Conservation (phyloP, 176 grass and related monocot genomes). For the Carex kokanica region DNA sequence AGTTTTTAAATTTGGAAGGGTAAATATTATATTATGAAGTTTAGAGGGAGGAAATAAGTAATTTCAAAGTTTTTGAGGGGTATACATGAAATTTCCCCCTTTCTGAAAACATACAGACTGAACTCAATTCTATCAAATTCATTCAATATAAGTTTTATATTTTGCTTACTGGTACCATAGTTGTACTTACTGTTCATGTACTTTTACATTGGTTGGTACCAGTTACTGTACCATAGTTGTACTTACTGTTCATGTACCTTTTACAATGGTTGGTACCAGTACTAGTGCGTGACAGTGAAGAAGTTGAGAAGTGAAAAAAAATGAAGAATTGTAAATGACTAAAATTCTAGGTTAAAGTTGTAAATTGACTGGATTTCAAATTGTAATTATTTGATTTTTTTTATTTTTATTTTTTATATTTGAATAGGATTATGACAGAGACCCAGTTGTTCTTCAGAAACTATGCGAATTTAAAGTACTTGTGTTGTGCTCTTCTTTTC, state of each 20-base stretch:
- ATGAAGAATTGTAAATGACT: not conserved
- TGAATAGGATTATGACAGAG: conserved; percentile 30
- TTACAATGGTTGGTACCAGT: not conserved
- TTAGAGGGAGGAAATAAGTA: too few relatives aligned
- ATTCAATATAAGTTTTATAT: too few relatives aligned
- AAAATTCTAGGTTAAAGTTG: not conserved
- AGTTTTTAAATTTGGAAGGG: too few relatives aligned
- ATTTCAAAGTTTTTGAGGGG: too few relatives aligned
- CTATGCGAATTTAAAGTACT: not conserved
- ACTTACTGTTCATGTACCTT: not conserved
- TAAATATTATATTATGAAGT: too few relatives aligned
- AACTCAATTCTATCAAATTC: too few relatives aligned
- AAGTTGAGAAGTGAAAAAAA: not conserved
- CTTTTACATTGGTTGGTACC: too few relatives aligned
- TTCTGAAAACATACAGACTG: too few relatives aligned
- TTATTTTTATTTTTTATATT: not conserved
- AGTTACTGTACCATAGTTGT: not conserved
- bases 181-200: too few relatives aligned
- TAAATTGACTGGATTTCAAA: not conserved
- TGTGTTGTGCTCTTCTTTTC: conserved; percentile 23
- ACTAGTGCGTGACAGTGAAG: not conserved
- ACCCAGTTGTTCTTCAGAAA: conserved; percentile 17
- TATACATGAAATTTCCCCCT: too few relatives aligned
- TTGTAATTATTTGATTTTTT: not conserved
- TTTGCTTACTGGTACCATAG: too few relatives aligned